Base-by-base conservation (phyloP, 345 rosid genomes). In the Lenwebbia sp. region DNA sequence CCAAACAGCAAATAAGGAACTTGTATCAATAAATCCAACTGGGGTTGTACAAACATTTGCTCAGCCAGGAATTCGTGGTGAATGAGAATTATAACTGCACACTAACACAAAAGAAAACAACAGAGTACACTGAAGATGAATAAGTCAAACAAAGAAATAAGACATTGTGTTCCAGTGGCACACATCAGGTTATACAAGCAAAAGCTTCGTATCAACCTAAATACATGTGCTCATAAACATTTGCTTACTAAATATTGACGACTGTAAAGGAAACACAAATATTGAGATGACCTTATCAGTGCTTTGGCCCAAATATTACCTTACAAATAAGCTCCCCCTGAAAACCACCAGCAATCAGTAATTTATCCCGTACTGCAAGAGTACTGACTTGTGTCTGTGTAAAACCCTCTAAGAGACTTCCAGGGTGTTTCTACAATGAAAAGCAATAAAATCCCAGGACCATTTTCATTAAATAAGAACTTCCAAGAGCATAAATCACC, bases 251-350 rank as follows among this genome's bases (percentile, higher is more conserved):
- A 33, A 70, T 9, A 70, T 37, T 19, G 78, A 70, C 78, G 37
- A 70, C 25, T 70, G 25, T 70, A 70, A 21, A 19, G 78, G 47
- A 70, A 4, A 70, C 47, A 21, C 78, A 70, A 70, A 10, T 70
- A 33, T 70, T 40, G 41, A 70, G 78, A 37, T 70, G 78, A 37
- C 13, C 47, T 37, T 70, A 70, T 33, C 26, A 1, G 7, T 33
- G 25, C 47, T 70, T 70, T 37, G 47, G 78, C 78, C 78, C 78
- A 19, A 10, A 33, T 37, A 37, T 53, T 88, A 91, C 94, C 92
- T 93, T 92, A 83, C 93, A 92, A 58, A 93, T 93, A 85, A 92
- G 91, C 86, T 93, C 95, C 57, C 95, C 94, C 87, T 93, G 95
- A 84, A 92, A 92, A 62, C 95, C 95, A 84, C 95, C 95, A 78